These are phyloP conservation scores for Cladosporium phlei DNA, from an alignment of 2,329 filamentous ascomycete genomes.

Conservation along the genomic window DNA sequence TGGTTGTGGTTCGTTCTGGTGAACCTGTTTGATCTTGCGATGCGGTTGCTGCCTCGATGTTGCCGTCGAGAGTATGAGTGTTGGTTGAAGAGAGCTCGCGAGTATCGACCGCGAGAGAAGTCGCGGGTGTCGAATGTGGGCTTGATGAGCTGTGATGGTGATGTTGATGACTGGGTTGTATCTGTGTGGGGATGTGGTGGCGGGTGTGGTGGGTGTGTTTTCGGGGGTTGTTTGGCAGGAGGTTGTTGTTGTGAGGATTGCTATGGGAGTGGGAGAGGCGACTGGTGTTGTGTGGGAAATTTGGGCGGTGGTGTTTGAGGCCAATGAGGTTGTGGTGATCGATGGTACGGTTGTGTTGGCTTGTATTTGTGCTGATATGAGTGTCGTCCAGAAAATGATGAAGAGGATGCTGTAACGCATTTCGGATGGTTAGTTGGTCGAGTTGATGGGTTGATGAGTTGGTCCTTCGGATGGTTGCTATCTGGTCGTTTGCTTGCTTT, in stretches of 20 bases:
- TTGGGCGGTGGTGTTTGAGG: too few relatives aligned
- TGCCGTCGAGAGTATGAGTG: not conserved
- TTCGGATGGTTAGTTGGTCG: not conserved
- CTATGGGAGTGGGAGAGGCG: not conserved
- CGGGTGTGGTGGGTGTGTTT: not conserved
- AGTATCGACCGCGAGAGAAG: slow-evolving; percentile 1
- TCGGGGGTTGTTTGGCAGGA: not conserved
- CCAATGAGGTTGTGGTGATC: too few relatives aligned
- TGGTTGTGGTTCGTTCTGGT: too few relatives aligned
- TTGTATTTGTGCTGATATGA: not conserved
- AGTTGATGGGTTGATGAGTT: too few relatives aligned
- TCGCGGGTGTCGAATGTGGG: not conserved
- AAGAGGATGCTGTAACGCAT: slow-evolving; percentile 4
- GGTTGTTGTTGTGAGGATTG: not conserved
- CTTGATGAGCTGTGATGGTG: not conserved
- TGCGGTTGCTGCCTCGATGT: not conserved
- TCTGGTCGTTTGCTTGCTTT: too few relatives aligned
- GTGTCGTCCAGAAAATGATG: not conserved
- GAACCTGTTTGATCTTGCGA: not conserved
- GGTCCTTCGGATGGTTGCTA: too few relatives aligned
- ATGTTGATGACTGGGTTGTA: not conserved
- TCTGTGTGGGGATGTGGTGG: not conserved
- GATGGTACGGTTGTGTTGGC: not conserved
- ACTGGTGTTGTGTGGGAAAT: not conserved
- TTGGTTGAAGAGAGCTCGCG: not conserved